These are phyloP conservation scores for Plantago elongata DNA, from an alignment of 257 asterid genomes.

Conservation along the genomic window DNA sequence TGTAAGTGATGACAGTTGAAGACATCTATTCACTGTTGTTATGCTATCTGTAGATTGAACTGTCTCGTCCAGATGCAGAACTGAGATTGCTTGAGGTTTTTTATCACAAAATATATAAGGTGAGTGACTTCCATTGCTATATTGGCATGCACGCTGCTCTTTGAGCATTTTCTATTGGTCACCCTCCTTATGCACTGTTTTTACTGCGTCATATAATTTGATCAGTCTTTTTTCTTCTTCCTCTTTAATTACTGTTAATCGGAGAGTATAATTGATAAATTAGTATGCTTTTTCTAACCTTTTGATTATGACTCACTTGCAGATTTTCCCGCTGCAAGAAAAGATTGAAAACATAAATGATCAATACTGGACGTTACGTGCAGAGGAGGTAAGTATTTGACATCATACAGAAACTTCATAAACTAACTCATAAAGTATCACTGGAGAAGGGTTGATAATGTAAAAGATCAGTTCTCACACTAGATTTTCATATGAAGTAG, in stretches of 20 bases:
- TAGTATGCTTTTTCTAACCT: neutral
- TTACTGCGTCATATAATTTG: too few species aligned
- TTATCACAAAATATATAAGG: constrained; percentile 79
- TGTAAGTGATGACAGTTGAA: neutral
- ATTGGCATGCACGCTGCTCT: too few species aligned
- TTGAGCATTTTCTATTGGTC: neutral
- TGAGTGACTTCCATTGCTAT: constrained; percentile 21
- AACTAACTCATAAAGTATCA: too few species aligned
- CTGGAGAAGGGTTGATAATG: too few species aligned
- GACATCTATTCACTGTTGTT: constrained; percentile 20
- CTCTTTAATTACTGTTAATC: too few species aligned
- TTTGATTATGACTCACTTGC: constrained; percentile 22
- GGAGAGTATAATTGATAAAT: too few species aligned
- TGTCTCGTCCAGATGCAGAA: constrained; percentile 74
- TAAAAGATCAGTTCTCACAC: too few species aligned
- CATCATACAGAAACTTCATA: too few species aligned
- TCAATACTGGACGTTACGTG: constrained; percentile 84
- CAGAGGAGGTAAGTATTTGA: constrained; percentile 78
- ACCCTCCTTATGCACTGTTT: neutral
- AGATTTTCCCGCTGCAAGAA: constrained; percentile 68
- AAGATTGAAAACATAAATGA: constrained; percentile 86
- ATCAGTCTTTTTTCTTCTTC: too few species aligned
- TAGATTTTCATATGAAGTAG: too few species aligned
- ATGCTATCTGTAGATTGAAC: constrained; percentile 54
- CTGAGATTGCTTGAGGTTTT: constrained; percentile 79